Evolutionary conservation across 805 yeast species (phyloP), one percentile per base, ranked within the genome.

Genomic region (Ogataea parapolymorpha): DNA sequence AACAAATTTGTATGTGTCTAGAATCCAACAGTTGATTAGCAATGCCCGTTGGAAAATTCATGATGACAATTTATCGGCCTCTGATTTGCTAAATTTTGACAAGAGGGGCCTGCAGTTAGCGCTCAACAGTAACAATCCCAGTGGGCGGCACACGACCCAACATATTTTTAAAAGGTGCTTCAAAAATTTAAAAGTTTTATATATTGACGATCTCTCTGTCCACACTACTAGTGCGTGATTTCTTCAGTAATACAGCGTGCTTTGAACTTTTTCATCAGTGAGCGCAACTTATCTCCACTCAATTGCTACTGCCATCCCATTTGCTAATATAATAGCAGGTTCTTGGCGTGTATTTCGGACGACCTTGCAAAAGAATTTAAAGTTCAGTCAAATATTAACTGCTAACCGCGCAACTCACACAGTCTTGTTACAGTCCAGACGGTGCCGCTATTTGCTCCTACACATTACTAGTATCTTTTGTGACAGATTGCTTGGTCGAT

Each of bases 71-170:
- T 30, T 37, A 14, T 3, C 29, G 22, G 20, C 18, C 27, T 30
- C 25, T 37, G 28, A 37, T 37, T 37, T 20, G 40, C 35, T 33
- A 20, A 1, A 16, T 24, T 33, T 25, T 33, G 37, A 33, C 37
- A 17, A 10, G 15, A 11, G 8, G 27, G 6, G 7, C 4, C 27
- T 20, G 7, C 24, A 8, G 23, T 6, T 6, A 31, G 30, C 37
- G 26, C 14, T 17, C 26, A 3, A 16, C 11, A 11, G 9, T 4
- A 25, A 23, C 16, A 16, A 14, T 17, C 16, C 26, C 3, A 8
- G 5, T 10, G 10, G 10, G n/a, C 6, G 17, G 24, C 24, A 12
- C 39, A 36, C 39, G 26, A 36, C 39, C 26, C 2, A 2, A 36
- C 8, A 12, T n/a, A 10, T 11, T 27, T 16, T 28, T 25, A 16